phyloP scores from a whole-genome alignment of 345 rosid genomes.

The Gossypium longicalyx region DNA sequence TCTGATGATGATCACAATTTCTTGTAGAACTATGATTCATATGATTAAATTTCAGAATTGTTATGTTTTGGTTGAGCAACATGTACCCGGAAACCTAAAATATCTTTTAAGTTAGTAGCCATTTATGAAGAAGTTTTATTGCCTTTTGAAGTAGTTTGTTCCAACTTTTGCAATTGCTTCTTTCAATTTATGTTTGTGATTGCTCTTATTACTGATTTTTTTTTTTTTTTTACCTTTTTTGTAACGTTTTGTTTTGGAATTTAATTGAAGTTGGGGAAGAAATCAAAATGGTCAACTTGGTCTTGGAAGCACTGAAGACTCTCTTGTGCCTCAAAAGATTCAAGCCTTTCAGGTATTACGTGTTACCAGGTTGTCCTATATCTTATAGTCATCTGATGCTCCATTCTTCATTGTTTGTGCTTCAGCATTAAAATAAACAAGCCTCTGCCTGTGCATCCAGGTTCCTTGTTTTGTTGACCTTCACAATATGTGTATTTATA shows the following conservation, averaged over 20 bases:
- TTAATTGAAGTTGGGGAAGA: conserved; percentile 78
- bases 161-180: neutral
- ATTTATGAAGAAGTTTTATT: neutral
- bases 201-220: neutral
- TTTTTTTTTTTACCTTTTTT: neutral
- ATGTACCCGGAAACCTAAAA: neutral
- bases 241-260: neutral
- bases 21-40: neutral
- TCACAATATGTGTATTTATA: neutral
- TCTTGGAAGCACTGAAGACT: conserved; percentile 77
- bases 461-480: neutral
- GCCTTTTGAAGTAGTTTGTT: neutral
- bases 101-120: neutral
- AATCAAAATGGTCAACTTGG: conserved; percentile 99
- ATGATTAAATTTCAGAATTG: neutral
- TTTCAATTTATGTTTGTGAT: neutral
- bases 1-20: neutral
- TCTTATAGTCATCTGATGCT: conserved; percentile 5
- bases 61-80: neutral
- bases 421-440: neutral
- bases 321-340: conserved; percentile 84
- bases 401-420: neutral
- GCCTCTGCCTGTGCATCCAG: neutral
- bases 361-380: neutral
- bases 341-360: conserved; percentile 70